These are phyloP conservation scores for Malus sylvestris DNA, from an alignment of 306 rosid genomes.

Conservation along the genomic window DNA sequence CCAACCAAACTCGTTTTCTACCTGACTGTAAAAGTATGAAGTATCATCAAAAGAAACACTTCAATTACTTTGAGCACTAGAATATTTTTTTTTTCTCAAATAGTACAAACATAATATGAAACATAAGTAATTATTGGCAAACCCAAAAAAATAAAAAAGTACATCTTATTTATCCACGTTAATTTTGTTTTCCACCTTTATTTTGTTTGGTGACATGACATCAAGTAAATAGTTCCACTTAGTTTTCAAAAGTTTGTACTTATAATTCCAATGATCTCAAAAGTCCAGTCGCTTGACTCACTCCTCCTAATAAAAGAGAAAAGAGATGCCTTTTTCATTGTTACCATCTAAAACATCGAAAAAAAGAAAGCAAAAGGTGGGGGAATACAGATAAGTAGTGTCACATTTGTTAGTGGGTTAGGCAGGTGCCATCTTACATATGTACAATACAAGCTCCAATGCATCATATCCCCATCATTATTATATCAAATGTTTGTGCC, in stretches of 20 bases:
- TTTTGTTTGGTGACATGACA: not conserved
- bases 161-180: not conserved
- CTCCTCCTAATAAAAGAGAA: constrained; percentile 10
- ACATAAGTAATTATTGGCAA: too few species aligned
- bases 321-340: constrained; percentile 21
- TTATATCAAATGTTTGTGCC: not conserved
- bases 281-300: constrained; percentile 16
- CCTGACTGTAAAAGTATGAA: too few species aligned
- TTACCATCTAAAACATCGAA: constrained; percentile 8
- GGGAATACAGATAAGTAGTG: constrained; percentile 14
- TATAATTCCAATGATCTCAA: constrained; percentile 5
- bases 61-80: not conserved
- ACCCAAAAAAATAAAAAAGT: not conserved
- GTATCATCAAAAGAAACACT: too few species aligned
- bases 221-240: constrained; percentile 3
- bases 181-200: not conserved
- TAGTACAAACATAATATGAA: too few species aligned
- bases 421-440: constrained; percentile 15
- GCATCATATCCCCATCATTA: not conserved
- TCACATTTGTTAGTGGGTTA: constrained; percentile 26
- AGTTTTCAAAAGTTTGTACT: constrained; percentile 18
- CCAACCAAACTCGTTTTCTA: too few species aligned
- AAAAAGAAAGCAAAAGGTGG: constrained; percentile 1
- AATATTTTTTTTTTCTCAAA: not conserved
- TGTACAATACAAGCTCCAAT: not conserved